Conservation (phyloP, 2,329 filamentous ascomycete species). For the Fonsecaea monophora region DNA sequence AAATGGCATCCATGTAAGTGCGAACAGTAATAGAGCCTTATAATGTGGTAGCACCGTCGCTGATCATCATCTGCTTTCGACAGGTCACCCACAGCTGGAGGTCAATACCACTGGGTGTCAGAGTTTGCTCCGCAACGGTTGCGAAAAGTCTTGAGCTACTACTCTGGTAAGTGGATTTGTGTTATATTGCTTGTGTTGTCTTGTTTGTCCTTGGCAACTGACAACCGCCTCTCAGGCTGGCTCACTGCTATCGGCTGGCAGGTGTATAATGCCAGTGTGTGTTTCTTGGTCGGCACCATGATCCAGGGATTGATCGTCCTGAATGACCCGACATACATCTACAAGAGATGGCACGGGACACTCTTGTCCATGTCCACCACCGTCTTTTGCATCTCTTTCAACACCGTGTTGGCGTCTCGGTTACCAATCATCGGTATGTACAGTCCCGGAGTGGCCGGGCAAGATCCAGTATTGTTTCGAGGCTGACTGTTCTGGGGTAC, state of each 20-base stretch:
- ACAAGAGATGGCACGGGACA: conserved; percentile 44
- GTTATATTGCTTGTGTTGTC: not conserved
- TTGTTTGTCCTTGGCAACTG: conserved; percentile 24
- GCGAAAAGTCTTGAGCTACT: conserved; percentile 63
- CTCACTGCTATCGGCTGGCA: conserved; percentile 55
- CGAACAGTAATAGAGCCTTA: too few species aligned
- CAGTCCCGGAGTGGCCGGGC: too few species aligned
- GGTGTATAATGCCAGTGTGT: conserved; percentile 51
- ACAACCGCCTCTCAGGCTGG: conserved; percentile 46
- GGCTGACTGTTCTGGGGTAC: not conserved
- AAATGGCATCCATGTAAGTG: conserved; percentile 58
- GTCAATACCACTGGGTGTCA: conserved; percentile 66
- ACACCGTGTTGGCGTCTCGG: conserved; percentile 41
- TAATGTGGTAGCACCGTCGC: not conserved
- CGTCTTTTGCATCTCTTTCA: conserved; percentile 42
- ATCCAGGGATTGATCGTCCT: conserved; percentile 41
- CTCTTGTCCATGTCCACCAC: conserved; percentile 42
- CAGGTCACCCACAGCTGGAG: conserved; percentile 48
- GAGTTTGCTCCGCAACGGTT: conserved; percentile 58
- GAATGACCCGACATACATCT: conserved; percentile 38
- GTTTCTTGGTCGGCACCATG: conserved; percentile 45
- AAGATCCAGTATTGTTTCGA: too few species aligned
- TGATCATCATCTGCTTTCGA: not conserved
- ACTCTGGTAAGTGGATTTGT: conserved; percentile 49
- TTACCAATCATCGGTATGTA: conserved; percentile 44